Evolutionary conservation across 2,329 filamentous ascomycete genomes (phyloP).

Genomic region (Endothia cerciana): DNA sequence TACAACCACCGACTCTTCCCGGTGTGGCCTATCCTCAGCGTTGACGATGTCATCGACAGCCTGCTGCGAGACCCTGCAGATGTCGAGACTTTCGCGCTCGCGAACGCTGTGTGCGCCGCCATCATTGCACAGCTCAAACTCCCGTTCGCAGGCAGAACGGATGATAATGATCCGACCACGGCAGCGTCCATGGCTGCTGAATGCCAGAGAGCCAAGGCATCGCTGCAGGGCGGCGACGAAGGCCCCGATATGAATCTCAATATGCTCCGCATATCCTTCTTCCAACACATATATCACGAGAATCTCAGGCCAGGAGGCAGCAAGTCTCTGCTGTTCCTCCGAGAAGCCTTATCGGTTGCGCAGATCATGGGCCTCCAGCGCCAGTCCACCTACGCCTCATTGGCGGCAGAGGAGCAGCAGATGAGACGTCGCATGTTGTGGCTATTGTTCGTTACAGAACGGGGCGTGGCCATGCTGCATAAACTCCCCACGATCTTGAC

Average conservation of each 20-base stretch:
- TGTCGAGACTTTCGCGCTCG: conserved; percentile 44
- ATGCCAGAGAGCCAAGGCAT: conserved; percentile 38
- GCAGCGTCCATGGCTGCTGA: conserved; percentile 42
- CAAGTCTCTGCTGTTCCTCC: conserved; percentile 51
- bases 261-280: conserved; percentile 51
- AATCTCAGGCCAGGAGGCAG: conserved; percentile 50
- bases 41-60: conserved; percentile 45
- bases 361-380: conserved; percentile 53
- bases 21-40: conserved; percentile 55
- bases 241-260: conserved; percentile 43
- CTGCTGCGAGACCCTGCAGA: conserved; percentile 41
- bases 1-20: conserved; percentile 56
- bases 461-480: conserved; percentile 55
- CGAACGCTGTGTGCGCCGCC: conserved; percentile 51
- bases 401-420: conserved; percentile 46
- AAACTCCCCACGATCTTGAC: conserved; percentile 51
- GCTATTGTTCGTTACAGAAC: conserved; percentile 54
- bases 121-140: conserved; percentile 54
- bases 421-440: conserved; percentile 50
- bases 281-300: conserved; percentile 56
- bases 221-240: conserved; percentile 32
- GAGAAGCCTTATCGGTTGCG: conserved; percentile 56
- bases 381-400: conserved; percentile 44
- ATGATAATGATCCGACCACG: conserved; percentile 37
- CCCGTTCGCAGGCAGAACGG: conserved; percentile 35